phyloP scores from a whole-genome alignment of 2,329 filamentous ascomycete genomes.

The Botryotinia calthae region DNA sequence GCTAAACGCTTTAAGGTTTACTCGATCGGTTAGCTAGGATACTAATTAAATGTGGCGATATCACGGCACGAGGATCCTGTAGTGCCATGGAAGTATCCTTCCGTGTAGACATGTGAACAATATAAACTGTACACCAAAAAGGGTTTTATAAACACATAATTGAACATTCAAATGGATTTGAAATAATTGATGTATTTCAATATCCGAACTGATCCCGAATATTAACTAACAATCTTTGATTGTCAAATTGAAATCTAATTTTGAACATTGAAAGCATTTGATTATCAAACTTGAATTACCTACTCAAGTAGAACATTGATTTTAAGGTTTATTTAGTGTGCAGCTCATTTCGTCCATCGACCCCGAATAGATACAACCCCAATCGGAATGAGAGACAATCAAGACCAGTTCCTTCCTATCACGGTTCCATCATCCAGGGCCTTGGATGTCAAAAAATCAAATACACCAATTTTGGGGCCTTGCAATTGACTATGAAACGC shows the following conservation, averaged over 20 bases:
- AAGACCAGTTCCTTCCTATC: not conserved
- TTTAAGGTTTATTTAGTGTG: not conserved
- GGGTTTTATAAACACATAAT: not conserved
- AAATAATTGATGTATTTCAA: not conserved
- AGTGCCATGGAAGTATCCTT: not conserved
- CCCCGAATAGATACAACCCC: not conserved
- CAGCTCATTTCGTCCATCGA: not conserved
- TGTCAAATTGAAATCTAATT: not conserved
- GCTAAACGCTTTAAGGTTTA: not conserved
- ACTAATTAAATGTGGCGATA: not conserved
- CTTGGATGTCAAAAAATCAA: constrained; percentile 1
- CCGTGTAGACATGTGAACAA: not conserved
- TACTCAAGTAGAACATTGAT: not conserved
- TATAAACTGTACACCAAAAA: not conserved
- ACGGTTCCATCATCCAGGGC: not conserved
- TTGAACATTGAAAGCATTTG: not conserved
- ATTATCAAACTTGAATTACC: not conserved
- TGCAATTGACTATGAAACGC: not conserved
- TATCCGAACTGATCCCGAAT: not conserved
- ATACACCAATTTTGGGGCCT: not conserved
- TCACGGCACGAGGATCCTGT: not conserved
- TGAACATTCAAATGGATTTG: not conserved
- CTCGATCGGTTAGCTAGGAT: not conserved
- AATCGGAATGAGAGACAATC: not conserved
- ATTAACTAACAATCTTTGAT: not conserved